Evolutionary conservation across 2,329 filamentous ascomycete species (phyloP).

Genomic region (Chlorencoelia australis): DNA sequence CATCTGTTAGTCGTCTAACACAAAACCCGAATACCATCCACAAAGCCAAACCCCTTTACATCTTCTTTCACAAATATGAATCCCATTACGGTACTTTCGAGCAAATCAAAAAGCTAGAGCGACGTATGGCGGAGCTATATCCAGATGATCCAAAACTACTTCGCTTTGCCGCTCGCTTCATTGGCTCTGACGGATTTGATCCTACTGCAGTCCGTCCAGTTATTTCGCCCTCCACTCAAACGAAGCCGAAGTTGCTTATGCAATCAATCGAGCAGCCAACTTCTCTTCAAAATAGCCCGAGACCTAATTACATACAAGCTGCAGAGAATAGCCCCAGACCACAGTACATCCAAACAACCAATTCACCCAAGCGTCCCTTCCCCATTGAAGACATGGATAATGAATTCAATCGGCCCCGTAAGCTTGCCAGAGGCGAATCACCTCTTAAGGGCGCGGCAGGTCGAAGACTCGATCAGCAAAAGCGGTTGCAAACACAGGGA

Average conservation of each 20-base stretch:
- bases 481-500: constrained; percentile 43
- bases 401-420: constrained; percentile 65
- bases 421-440: constrained; percentile 80
- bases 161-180: constrained; percentile 69
- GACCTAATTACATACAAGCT: constrained; percentile 24
- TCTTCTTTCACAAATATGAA: constrained; percentile 92
- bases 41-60: constrained; percentile 77
- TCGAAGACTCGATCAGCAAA: constrained; percentile 64
- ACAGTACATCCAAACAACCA: constrained; percentile 21
- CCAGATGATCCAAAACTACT: constrained; percentile 71
- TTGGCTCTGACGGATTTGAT: constrained; percentile 65
- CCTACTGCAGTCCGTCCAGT: constrained; percentile 73
- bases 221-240: constrained; percentile 70
- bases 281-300: constrained; percentile 31
- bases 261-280: constrained; percentile 43
- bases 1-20: constrained; percentile 73
- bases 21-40: constrained; percentile 62
- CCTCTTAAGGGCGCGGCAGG: constrained; percentile 87
- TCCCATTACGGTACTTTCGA: constrained; percentile 86
- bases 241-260: constrained; percentile 51
- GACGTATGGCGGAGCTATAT: constrained; percentile 87
- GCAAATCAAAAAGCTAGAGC: constrained; percentile 84
- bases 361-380: constrained; percentile 32
- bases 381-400: constrained; percentile 59
- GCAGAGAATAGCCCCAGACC: constrained; percentile 23